These are phyloP conservation scores for Trichoderma pleuroti DNA, from an alignment of 2,329 filamentous ascomycete genomes.

Conservation along the genomic window DNA sequence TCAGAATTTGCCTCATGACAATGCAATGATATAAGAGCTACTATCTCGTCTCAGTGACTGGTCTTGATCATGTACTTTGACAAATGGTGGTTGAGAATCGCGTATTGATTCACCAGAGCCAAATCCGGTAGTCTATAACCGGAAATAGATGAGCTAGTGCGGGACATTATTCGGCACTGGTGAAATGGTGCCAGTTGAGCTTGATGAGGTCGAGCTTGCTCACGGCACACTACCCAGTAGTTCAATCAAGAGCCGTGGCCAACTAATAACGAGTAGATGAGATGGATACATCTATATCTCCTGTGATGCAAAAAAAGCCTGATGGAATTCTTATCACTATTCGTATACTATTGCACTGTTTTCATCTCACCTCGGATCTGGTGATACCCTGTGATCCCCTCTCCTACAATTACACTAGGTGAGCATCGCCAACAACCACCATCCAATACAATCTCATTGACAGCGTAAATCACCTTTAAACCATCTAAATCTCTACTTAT, in stretches of 20 bases:
- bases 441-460: not conserved
- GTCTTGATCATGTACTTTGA: not conserved
- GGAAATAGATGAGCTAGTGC: not conserved
- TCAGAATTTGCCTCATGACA: not conserved
- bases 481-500: not conserved
- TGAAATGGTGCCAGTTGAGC: not conserved
- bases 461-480: not conserved
- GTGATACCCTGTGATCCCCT: not conserved
- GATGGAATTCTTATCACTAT: not conserved
- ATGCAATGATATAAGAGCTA: not conserved
- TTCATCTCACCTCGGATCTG: not conserved
- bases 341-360: not conserved
- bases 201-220: not conserved
- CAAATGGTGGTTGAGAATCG: not conserved
- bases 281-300: not conserved
- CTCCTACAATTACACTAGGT: not conserved
- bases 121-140: not conserved
- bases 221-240: not conserved
- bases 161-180: not conserved
- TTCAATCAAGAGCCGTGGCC: not conserved
- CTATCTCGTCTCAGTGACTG: not conserved
- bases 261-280: not conserved
- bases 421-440: not conserved
- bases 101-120: not conserved
- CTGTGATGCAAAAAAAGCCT: not conserved